Base-by-base conservation (phyloP, 2,329 filamentous ascomycete genomes). In the Fusarium lateritium region DNA sequence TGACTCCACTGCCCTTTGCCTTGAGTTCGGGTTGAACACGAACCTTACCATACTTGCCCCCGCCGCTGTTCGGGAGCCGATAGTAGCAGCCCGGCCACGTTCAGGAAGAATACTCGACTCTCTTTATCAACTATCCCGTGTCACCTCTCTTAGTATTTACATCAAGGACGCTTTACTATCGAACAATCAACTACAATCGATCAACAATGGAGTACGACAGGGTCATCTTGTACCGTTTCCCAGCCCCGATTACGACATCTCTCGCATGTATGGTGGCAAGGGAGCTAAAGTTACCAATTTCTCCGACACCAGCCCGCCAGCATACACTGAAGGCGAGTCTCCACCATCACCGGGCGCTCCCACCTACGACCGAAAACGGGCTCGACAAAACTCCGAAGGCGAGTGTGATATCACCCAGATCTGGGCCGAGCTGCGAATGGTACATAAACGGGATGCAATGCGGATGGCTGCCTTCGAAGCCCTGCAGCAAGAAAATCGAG, bases 181-280 rank as follows among this genome's bases (percentile, higher is more conserved):
- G 9, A 34, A 38, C 11, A 21, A 26, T 10, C 19, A 50, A 19
- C 19, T 19, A 10, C 24, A 24, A 17, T 62, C 21, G 2, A 62
- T 63, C 26, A 53, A 33, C 26, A 33, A 52, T 17, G 24, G 14
- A 13, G 28, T 15, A 17, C n/a, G 19, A 2, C 47, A 60, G 11
- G 15, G 17, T 8, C 26, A 21, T 5, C 40, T 62, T 2, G 43
- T 53, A 8, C 55, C 45, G 6, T 50, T 60, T 17, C 42, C 45
- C 24, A 24, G 55, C 15, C 45, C 39, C 3, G 38, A 53, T 2
- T 44, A 60, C 36, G 58, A 60, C 15, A 44, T 62, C 8, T 21
- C 55, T 5, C 56, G 58, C 11, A 60, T 62, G 58, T 62, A 45
- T 28, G 19, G 56, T 39, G 58, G 58, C 14, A 40, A 36, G 6